Base-by-base conservation (phyloP, 345 rosid genomes). In the Moringa oleifera region DNA sequence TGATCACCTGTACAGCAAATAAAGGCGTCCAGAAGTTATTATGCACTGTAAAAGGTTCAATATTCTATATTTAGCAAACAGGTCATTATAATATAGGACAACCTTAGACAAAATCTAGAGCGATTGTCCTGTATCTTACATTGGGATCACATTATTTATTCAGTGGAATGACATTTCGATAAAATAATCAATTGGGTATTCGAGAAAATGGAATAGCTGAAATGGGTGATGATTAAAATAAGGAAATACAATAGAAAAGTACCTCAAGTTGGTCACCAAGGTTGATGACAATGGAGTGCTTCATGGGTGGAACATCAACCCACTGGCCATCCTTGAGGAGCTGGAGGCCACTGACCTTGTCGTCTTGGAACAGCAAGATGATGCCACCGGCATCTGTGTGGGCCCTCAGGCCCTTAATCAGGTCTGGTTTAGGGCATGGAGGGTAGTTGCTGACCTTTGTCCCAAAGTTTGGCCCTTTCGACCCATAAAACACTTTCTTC, bases 331-430 rank as follows among this genome's bases (percentile, higher is more conserved):
- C 95, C 79, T 94, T 90, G 65, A 90, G 92, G 57, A 94, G 83
- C 84, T 94, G 92, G 69, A 94, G 96, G 68, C 99, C 97, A 66
- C 95, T 83, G 70, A 94, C 99, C 59, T 79, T 77, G 55, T 88
- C 96, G 17, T 94, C 99, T 73, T 94, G 97, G 69, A 94, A 83
- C 20, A 90, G 79, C 53, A 94, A 75, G 46, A 90, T 88, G 79
- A 94, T 51, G 41, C 99, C 99, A 31, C 99, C 99, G 0, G 97
- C 96, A 59, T 94, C 99, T 0, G 99, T 93, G 79, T 94, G 99
- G 58, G 96, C 96, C 69, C 99, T 71, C 16, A 94, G 92, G 0
- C 99, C 99, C 65, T 83, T 88, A 72, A 94, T 80, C 28, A 86
- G 77, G 60, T 94, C 87, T 5, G 99, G 99, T 65, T 86, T 88